Evolutionary conservation across 257 asterid genomes (phyloP).

Genomic region (Scutellaria galericulata): DNA sequence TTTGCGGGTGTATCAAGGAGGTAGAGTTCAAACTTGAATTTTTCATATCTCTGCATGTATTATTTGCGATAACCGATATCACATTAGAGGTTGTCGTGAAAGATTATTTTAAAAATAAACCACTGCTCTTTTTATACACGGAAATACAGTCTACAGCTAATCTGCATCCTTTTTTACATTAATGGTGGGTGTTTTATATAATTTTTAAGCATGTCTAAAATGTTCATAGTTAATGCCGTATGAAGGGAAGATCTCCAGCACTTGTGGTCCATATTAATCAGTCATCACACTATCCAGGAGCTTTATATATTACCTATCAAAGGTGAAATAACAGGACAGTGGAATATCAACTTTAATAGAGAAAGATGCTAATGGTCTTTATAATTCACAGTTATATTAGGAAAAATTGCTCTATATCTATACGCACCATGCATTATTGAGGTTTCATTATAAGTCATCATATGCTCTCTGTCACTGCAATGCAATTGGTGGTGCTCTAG

Average conservation of each 20-base stretch:
- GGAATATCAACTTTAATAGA: not conserved
- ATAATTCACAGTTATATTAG: not conserved
- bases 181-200: slow-evolving; percentile 1
- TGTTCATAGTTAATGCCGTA: not conserved
- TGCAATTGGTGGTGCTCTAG: not conserved
- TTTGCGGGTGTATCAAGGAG: slow-evolving; percentile 99
- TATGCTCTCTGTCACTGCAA: not conserved
- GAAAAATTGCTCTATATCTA: not conserved
- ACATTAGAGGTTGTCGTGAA: too few species aligned
- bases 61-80: too few species aligned
- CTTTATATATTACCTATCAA: not conserved
- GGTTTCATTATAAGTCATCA: not conserved
- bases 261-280: not conserved
- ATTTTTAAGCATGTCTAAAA: not conserved
- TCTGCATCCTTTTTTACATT: not conserved
- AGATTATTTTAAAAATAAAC: too few species aligned
- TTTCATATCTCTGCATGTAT: slow-evolving; percentile 21
- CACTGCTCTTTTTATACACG: not conserved
- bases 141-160: not conserved
- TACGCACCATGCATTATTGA: not conserved
- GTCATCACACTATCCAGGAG: slow-evolving; percentile 16
- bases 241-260: slow-evolving; percentile 13
- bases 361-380: not conserved
- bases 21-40: slow-evolving; percentile 42
- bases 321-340: not conserved